Percentiles rank a stretch among this genome's conserved stretches.
phyloP scores from a whole-genome alignment of 306 rosid species.

The Lagenaria siceraria region DNA sequence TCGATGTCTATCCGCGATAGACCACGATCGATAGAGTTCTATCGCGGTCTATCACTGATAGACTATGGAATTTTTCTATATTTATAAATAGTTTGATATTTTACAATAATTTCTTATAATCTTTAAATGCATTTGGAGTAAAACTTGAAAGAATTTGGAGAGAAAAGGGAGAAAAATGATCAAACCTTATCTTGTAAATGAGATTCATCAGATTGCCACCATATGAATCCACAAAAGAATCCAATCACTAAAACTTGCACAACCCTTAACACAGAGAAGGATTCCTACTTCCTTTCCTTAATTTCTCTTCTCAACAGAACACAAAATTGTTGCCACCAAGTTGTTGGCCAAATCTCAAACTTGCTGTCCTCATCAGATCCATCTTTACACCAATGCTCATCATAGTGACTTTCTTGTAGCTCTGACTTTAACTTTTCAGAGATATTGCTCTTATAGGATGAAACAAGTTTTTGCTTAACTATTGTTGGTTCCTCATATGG shows the following conservation, averaged over 20 bases:
- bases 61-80: no score
- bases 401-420: slow-evolving; percentile 7
- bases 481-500: slow-evolving; percentile 15
- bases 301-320: slow-evolving; percentile 56
- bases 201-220: slow-evolving; percentile 43
- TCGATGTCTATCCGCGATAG: no score
- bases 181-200: slow-evolving; percentile 60
- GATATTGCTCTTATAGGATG: slow-evolving; percentile 15
- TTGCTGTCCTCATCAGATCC: slow-evolving; percentile 10
- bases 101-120: no score
- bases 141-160: background rate
- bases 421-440: slow-evolving; percentile 18
- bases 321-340: slow-evolving; percentile 54
- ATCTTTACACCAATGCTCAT: background rate
- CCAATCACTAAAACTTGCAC: slow-evolving; percentile 34
- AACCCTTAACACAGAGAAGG: slow-evolving; percentile 39
- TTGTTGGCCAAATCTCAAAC: slow-evolving; percentile 40
- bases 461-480: slow-evolving; percentile 27
- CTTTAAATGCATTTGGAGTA: background rate
- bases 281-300: slow-evolving; percentile 43
- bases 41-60: no score
- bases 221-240: slow-evolving; percentile 41
- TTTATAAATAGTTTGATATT: no score
- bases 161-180: no score
- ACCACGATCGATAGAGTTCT: no score